Evolutionary conservation across 2,329 filamentous ascomycete genomes (phyloP).

Genomic region (Fusarium dimerum): DNA sequence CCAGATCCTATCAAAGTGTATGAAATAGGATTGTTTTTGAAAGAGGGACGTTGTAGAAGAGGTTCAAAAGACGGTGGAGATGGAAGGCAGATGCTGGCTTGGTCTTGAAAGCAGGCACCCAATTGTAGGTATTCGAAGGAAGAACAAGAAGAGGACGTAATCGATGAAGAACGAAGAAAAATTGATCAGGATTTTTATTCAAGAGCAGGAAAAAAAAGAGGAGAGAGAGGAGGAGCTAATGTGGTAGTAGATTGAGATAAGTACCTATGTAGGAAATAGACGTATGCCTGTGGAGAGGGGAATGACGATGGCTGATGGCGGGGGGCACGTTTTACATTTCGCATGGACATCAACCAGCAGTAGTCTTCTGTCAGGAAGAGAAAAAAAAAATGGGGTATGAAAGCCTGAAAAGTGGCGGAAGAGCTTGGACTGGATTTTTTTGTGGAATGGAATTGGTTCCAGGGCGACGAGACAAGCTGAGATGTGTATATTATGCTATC

Average conservation of each 20-base stretch:
- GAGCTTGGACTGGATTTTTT: constrained; percentile 20
- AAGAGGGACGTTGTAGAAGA: constrained; percentile 1
- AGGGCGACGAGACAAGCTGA: constrained; percentile 15
- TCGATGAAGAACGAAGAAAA: background rate
- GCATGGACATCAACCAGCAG: background rate
- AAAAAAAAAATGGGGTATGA: constrained; percentile 12
- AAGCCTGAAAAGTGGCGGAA: constrained; percentile 24
- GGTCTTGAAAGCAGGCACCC: background rate
- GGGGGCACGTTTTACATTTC: background rate
- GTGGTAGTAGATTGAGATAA: background rate
- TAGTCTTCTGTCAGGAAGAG: background rate
- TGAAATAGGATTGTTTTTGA: constrained; percentile 8
- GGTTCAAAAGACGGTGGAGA: background rate
- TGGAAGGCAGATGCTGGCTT: background rate
- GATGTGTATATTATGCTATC: background rate
- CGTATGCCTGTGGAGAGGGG: background rate
- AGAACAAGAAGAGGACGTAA: background rate
- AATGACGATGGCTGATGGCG: background rate
- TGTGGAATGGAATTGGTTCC: constrained; percentile 24
- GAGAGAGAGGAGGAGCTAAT: background rate
- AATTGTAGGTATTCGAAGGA: background rate
- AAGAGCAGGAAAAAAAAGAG: background rate
- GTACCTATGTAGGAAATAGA: background rate
- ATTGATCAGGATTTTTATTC: background rate
- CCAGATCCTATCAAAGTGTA: constrained; percentile 5